These are phyloP conservation scores for Trichocladium uniseriatum DNA, from an alignment of 495 filamentous ascomycete species.

Conservation along the genomic window DNA sequence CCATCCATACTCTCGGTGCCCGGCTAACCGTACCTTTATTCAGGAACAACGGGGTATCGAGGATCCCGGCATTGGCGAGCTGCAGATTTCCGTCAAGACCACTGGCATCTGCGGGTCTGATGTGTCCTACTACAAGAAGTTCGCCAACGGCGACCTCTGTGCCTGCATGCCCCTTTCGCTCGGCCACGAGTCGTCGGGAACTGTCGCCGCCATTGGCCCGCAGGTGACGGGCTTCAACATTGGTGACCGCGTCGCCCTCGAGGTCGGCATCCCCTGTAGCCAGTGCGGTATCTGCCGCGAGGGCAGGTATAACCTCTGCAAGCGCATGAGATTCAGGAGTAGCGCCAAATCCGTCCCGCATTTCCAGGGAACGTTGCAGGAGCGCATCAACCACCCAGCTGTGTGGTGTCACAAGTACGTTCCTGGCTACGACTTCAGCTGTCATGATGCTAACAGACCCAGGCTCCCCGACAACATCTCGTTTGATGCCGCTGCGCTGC, in stretches of 20 bases:
- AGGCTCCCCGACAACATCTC: conserved; percentile 63
- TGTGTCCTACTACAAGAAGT: conserved; percentile 77
- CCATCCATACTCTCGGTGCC: no score
- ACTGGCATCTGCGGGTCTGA: conserved; percentile 81
- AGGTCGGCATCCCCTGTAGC: conserved; percentile 76
- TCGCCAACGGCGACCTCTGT: conserved; percentile 73
- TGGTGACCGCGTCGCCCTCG: conserved; percentile 80
- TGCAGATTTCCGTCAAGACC: conserved; percentile 64
- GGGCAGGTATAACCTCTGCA: conserved; percentile 84
- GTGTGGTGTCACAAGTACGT: conserved; percentile 62
- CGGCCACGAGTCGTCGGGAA: conserved; percentile 71
- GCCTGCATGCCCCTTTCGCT: conserved; percentile 63
- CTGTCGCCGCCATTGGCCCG: conserved; percentile 55
- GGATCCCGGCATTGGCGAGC: conserved; percentile 43
- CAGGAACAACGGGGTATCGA: conserved; percentile 42
- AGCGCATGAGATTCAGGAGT: conserved; percentile 70
- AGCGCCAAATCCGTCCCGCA: conserved; percentile 79
- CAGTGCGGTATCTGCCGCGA: conserved; percentile 63
- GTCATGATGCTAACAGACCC: conserved; percentile 13
- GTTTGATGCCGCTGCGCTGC: conserved; percentile 65
- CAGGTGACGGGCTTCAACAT: conserved; percentile 41
- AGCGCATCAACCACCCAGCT: conserved; percentile 80
- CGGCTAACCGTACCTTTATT: conserved; percentile 5
- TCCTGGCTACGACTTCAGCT: neutral
- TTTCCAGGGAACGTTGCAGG: conserved; percentile 83